Evolutionary conservation across 371 early-diverging fungal species (phyloP).

Genomic region (Mucor indicus): DNA sequence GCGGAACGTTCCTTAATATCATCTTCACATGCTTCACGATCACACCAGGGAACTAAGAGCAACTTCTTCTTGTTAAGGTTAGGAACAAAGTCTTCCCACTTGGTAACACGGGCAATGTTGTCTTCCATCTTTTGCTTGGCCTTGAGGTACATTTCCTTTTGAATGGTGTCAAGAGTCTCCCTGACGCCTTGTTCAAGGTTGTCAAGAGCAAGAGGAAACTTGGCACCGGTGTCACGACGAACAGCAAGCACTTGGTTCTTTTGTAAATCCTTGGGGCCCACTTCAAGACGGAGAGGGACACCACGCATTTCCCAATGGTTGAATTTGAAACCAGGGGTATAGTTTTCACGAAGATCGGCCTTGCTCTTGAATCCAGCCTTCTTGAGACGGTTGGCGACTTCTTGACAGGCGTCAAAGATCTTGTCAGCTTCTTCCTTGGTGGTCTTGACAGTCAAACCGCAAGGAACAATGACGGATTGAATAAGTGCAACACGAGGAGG

Average conservation of each 20-base stretch:
- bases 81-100: slow-evolving; percentile 93
- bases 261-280: slow-evolving; percentile 97
- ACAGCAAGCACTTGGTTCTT: slow-evolving; percentile 81
- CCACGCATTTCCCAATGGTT: slow-evolving; percentile 99
- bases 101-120: slow-evolving; percentile 72
- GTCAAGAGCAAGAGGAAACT: slow-evolving; percentile 63
- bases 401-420: slow-evolving; percentile 69
- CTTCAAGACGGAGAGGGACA: slow-evolving; percentile 97
- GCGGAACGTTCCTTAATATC: slow-evolving; percentile 93
- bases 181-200: slow-evolving; percentile 60
- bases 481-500: slow-evolving; percentile 95
- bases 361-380: slow-evolving; percentile 85
- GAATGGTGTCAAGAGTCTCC: slow-evolving; percentile 82
- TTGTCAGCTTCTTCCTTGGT: slow-evolving; percentile 66
- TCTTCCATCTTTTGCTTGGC: slow-evolving; percentile 85
- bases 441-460: slow-evolving; percentile 92
- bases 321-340: slow-evolving; percentile 99
- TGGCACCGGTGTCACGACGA: slow-evolving; percentile 86
- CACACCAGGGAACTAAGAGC: slow-evolving; percentile 97
- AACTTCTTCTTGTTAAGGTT: slow-evolving; percentile 88
- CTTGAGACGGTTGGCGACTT: slow-evolving; percentile 69
- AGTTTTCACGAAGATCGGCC: slow-evolving; percentile 88
- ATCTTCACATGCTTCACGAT: slow-evolving; percentile 91
- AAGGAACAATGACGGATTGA: slow-evolving; percentile 96
- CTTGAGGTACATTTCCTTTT: slow-evolving; percentile 87